Conservation (phyloP, 345 rosid genomes). For the Ceriops tagal region DNA sequence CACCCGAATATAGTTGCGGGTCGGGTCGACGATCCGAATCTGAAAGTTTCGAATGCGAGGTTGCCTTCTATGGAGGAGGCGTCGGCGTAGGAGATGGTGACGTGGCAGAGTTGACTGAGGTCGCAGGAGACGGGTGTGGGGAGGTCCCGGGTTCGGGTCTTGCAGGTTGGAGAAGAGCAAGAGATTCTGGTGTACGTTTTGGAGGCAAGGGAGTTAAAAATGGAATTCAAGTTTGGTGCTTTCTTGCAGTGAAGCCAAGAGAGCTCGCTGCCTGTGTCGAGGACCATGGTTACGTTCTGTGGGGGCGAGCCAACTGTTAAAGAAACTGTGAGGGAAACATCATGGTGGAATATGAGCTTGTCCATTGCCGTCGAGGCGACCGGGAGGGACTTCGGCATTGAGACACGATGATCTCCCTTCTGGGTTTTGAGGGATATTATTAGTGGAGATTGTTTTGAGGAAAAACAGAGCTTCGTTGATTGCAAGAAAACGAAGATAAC, state of each 20-base stretch:
- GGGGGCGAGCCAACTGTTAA: slow-evolving; percentile 66
- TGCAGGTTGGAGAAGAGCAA: slow-evolving; percentile 48
- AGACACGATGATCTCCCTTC: slow-evolving; percentile 8
- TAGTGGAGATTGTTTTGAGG: slow-evolving; percentile 34
- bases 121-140: slow-evolving; percentile 49
- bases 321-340: slow-evolving; percentile 57
- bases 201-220: slow-evolving; percentile 43
- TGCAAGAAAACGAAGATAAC: slow-evolving; percentile 33
- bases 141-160: slow-evolving; percentile 46
- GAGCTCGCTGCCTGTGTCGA: slow-evolving; percentile 78
- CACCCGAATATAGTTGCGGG: slow-evolving; percentile 60
- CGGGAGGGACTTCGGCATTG: slow-evolving; percentile 12
- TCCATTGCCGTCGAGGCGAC: slow-evolving; percentile 19
- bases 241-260: slow-evolving; percentile 64
- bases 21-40: slow-evolving; percentile 39
- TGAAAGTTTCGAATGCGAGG: slow-evolving; percentile 52
- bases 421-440: slow-evolving; percentile 49
- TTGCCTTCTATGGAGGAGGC: slow-evolving; percentile 56
- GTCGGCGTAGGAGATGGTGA: slow-evolving; percentile 51
- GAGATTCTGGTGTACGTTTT: slow-evolving; percentile 42
- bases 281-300: slow-evolving; percentile 57
- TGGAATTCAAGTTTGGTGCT: slow-evolving; percentile 23
- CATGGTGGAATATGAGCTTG: slow-evolving; percentile 47
- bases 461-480: slow-evolving; percentile 16
- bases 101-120: slow-evolving; percentile 44